Conservation (phyloP, 495 filamentous ascomycete species). For the Apodospora peruviana region DNA sequence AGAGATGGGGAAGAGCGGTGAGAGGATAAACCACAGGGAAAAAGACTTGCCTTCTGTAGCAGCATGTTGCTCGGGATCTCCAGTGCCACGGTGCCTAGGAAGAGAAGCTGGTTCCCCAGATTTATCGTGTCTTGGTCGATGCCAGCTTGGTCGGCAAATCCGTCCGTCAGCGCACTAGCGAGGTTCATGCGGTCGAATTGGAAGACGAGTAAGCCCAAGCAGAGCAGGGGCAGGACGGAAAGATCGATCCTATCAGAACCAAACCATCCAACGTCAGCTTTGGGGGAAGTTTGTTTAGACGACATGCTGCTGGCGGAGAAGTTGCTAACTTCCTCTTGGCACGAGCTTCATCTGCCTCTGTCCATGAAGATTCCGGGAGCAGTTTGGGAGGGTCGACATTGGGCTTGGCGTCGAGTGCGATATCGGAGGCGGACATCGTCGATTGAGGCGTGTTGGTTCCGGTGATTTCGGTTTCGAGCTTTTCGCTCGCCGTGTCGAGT, state of each 20-base stretch:
- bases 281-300: too few species aligned
- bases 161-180: conserved; percentile 42
- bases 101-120: conserved; percentile 45
- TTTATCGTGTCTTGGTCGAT: conserved; percentile 48
- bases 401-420: too few species aligned
- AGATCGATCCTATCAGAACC: conserved; percentile 7
- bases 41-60: conserved; percentile 24
- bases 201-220: conserved; percentile 15
- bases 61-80: conserved; percentile 50
- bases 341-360: background rate
- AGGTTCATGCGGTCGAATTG: conserved; percentile 47
- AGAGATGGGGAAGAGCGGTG: too few species aligned
- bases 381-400: too few species aligned
- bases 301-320: background rate
- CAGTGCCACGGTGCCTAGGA: conserved; percentile 44
- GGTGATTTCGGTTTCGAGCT: too few species aligned
- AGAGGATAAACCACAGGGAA: too few species aligned
- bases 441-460: too few species aligned
- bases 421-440: too few species aligned
- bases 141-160: conserved; percentile 37
- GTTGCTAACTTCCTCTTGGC: conserved; percentile 7
- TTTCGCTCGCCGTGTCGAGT: too few species aligned
- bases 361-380: background rate
- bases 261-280: background rate
- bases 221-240: conserved; percentile 14